A percentile compares a stretch with the other conserved stretches of the same genome.
Evolutionary conservation across 257 asterid genomes (phyloP).

Genomic region (Capsicum rhomboideum): DNA sequence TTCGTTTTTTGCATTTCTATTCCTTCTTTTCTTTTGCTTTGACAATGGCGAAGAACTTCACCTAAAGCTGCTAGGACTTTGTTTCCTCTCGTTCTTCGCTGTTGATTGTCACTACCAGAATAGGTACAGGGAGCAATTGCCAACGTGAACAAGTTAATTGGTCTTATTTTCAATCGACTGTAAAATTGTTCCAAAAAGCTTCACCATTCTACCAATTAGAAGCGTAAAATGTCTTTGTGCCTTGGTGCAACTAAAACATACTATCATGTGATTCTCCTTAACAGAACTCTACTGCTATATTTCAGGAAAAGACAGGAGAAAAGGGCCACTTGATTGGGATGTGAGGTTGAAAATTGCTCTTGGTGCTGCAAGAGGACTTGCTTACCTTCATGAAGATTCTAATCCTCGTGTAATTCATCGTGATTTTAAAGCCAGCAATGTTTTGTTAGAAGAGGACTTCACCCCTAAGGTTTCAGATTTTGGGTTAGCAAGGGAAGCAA

Average conservation of each 20-base stretch:
- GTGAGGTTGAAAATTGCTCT: conserved; percentile 90
- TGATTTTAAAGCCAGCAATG: conserved; percentile 94
- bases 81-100: background rate
- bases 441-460: conserved; percentile 75
- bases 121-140: background rate
- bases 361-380: conserved; percentile 97
- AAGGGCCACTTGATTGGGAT: conserved; percentile 86
- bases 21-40: background rate
- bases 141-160: background rate
- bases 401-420: conserved; percentile 98
- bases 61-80: background rate
- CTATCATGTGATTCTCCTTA: background rate
- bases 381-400: conserved; percentile 97
- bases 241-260: background rate
- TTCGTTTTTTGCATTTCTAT: background rate
- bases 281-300: conserved; percentile 10
- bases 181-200: background rate
- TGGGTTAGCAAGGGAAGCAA: conserved; percentile 96
- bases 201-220: background rate
- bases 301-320: conserved; percentile 61
- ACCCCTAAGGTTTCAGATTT: conserved; percentile 98
- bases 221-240: background rate
- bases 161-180: background rate
- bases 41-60: background rate
- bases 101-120: background rate